phyloP scores from a whole-genome alignment of 2,329 filamentous ascomycete species.

The Boeremia lycopersici region DNA sequence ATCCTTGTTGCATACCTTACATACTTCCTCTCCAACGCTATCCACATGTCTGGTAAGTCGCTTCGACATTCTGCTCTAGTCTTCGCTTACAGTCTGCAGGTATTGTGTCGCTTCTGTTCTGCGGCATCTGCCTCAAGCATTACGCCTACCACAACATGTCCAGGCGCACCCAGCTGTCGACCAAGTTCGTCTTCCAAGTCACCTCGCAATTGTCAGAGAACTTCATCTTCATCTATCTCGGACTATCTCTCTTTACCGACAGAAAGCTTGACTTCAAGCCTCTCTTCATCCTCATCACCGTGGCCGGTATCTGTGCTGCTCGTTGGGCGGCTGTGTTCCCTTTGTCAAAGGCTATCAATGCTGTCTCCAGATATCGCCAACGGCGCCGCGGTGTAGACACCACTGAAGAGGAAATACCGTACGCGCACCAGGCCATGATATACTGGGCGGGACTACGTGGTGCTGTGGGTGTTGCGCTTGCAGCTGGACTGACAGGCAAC shows the following conservation, averaged over 20 bases:
- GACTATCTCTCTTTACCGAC: slow-evolving; percentile 92
- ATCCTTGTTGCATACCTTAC: slow-evolving; percentile 94
- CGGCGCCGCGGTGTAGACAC: slow-evolving; percentile 72
- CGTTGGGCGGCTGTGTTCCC: slow-evolving; percentile 96
- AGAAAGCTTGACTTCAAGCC: slow-evolving; percentile 88
- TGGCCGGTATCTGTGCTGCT: slow-evolving; percentile 88
- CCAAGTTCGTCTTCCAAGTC: slow-evolving; percentile 96
- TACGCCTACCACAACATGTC: slow-evolving; percentile 99
- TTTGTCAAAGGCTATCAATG: slow-evolving; percentile 86
- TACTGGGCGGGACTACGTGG: slow-evolving; percentile 97
- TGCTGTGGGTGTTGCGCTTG: slow-evolving; percentile 92
- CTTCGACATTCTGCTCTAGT: neutral
- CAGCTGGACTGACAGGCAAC: slow-evolving; percentile 81
- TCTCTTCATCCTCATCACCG: slow-evolving; percentile 90
- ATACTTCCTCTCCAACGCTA: slow-evolving; percentile 96
- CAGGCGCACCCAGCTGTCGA: slow-evolving; percentile 92
- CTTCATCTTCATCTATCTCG: slow-evolving; percentile 99
- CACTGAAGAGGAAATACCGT: slow-evolving; percentile 85
- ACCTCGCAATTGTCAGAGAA: slow-evolving; percentile 96
- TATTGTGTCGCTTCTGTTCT: slow-evolving; percentile 96
- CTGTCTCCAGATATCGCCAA: slow-evolving; percentile 86
- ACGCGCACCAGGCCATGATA: slow-evolving; percentile 98
- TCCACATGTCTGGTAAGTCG: slow-evolving; percentile 87
- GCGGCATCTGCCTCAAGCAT: slow-evolving; percentile 96
- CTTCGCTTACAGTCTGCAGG: slow-evolving; percentile 58